Conservation (phyloP, 306 rosid genomes). For the Macrotyloma uniflorum region DNA sequence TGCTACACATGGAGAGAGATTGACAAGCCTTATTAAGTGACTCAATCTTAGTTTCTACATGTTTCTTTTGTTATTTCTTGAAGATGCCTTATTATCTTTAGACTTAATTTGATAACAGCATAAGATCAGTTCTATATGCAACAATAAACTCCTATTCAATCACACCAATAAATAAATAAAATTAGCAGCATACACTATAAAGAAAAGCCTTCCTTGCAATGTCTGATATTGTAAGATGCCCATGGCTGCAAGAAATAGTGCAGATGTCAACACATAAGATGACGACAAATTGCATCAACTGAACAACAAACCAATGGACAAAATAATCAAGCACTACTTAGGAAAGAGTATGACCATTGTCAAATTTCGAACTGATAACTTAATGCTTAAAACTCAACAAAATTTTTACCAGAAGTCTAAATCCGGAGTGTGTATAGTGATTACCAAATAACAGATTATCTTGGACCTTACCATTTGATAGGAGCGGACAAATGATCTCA, state of each 20-base stretch:
- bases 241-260: constrained; percentile 56
- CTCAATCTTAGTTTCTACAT: not conserved
- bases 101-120: constrained; percentile 14
- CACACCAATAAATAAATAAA: not conserved
- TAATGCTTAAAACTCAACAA: not conserved
- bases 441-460: not conserved
- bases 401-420: not conserved
- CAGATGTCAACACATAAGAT: constrained; percentile 29
- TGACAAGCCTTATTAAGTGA: not conserved
- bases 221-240: constrained; percentile 79
- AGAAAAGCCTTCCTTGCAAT: constrained; percentile 98
- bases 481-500: not conserved
- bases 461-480: not conserved
- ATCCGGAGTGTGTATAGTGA: not conserved
- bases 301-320: constrained; percentile 4
- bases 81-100: not conserved
- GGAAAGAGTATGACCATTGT: not conserved
- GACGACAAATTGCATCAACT: constrained; percentile 7
- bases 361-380: constrained; percentile 7
- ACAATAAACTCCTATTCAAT: not conserved
- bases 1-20: not conserved
- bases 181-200: constrained; percentile 70
- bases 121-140: constrained; percentile 6
- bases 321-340: constrained; percentile 25
- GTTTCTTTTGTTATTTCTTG: not conserved